Base-by-base conservation (phyloP, 1,139 yeast genomes). In the Debaryomyces udenii region DNA sequence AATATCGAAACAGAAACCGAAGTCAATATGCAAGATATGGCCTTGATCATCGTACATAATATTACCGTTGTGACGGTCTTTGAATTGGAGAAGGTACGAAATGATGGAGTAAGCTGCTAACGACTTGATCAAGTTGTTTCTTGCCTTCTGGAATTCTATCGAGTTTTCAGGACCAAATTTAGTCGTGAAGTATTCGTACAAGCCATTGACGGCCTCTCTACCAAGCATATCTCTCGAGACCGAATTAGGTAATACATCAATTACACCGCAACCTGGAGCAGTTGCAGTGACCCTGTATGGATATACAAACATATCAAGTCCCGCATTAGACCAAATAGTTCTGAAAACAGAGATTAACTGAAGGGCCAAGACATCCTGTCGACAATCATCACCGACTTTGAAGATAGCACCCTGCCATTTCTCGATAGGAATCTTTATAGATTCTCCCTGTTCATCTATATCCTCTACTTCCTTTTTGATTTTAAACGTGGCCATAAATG, bases 241-340 rank as follows among this genome's bases (percentile, higher is more conserved):
- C 10, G 97, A 83, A 60, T 91, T 88, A 26, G 99, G 99, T 50
- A 94, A 76, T 28, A 94, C 99, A 61, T 94, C 99, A 68, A 94
- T 93, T 34, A 94, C 96, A 63, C 99, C 99, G 69, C 98, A 90
- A 1, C 99, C 99, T 1, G 99, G 98, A 1, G 96, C 97, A 5
- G 99, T 93, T 1, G 99, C 99, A 0, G 97, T 91, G 15, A 94
- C 99, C 50, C 98, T 74, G 64, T 94, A 79, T 1, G 99, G 99
- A 67, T 80, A 94, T 24, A 93, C 96, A 62, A 78, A 94, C 37
- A 93, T 76, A 61, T 93, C 98, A 46, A 94, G 72, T 1, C 98
- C 98, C 9, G 89, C 82, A 49, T 79, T 77, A 50, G 81, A 79
- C 94, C 96, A 94, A 44, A 94, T 88, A 38, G 94, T 83, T 54